These are phyloP conservation scores for Kwoniella newhampshirensis DNA, from an alignment of 768 basidiomycete species.

Conservation along the genomic window DNA sequence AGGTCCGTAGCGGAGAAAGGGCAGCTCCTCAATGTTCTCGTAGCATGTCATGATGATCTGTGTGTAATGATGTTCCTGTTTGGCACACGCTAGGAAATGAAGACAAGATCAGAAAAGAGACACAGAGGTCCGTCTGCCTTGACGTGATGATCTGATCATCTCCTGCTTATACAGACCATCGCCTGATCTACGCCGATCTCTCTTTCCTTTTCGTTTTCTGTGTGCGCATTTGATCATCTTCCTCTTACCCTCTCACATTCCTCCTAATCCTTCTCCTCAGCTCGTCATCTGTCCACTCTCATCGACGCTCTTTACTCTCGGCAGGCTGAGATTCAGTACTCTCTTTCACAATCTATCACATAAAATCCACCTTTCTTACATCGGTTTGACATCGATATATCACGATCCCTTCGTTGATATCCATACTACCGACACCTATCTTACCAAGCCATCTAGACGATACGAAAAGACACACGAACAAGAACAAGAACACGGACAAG, in stretches of 20 bases:
- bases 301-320: not conserved
- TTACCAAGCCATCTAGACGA: not conserved
- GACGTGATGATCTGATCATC: not conserved
- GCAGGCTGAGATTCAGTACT: not conserved
- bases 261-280: not conserved
- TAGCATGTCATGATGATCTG: too few species aligned
- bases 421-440: too few species aligned
- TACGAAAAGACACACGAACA: not conserved
- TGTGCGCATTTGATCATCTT: not conserved
- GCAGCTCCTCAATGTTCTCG: too few species aligned
- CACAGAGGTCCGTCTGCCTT: too few species aligned
- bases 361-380: not conserved
- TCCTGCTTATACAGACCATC: too few species aligned
- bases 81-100: not conserved
- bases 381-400: not conserved
- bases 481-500: not conserved
- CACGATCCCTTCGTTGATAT: too few species aligned
- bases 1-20: too few species aligned
- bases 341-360: not conserved
- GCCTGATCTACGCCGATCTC: not conserved
- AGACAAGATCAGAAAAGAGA: not conserved
- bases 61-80: too few species aligned
- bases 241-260: not conserved
- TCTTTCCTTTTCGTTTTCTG: constrained; percentile 2
- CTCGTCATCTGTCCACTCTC: too few species aligned